phyloP scores from a whole-genome alignment of 2,329 filamentous ascomycete species.

The Clarireedia hainanense region DNA sequence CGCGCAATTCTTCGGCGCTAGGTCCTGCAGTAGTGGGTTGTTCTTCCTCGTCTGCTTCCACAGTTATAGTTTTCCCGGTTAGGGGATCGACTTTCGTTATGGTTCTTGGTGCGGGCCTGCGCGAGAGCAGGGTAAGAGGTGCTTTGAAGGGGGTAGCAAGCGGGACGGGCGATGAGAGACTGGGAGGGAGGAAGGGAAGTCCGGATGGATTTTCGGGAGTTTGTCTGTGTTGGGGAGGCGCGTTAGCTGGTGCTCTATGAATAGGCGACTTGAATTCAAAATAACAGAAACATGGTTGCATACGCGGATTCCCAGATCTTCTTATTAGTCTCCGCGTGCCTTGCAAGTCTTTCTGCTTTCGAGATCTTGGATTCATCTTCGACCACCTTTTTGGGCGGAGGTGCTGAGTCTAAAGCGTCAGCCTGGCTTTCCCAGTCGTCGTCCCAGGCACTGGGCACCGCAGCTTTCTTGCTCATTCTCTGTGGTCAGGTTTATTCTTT shows the following conservation, averaged over 20 bases:
- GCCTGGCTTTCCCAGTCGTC: constrained; percentile 81
- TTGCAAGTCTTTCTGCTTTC: constrained; percentile 69
- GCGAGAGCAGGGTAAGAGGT: constrained; percentile 74
- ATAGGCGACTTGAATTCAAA: not conserved
- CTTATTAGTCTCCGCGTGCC: constrained; percentile 76
- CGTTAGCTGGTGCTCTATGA: not conserved
- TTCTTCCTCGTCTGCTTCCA: constrained; percentile 56
- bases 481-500: not conserved
- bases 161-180: constrained; percentile 32
- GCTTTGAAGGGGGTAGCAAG: constrained; percentile 69
- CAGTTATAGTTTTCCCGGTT: constrained; percentile 39
- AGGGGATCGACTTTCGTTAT: constrained; percentile 51
- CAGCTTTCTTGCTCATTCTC: constrained; percentile 33
- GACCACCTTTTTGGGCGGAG: constrained; percentile 12
- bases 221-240: constrained; percentile 37
- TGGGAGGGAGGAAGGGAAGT: constrained; percentile 57
- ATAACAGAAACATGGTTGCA: constrained; percentile 20
- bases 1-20: constrained; percentile 68
- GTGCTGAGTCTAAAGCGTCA: constrained; percentile 41
- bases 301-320: constrained; percentile 88
- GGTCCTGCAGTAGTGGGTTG: constrained; percentile 54
- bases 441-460: constrained; percentile 72
- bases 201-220: constrained; percentile 56
- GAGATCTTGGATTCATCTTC: constrained; percentile 38
- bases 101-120: constrained; percentile 60